Percentiles rank a stretch among this genome's conserved stretches.
phyloP scores from a whole-genome alignment of 768 basidiomycete species.

The Chlorophyllum brunneum region DNA sequence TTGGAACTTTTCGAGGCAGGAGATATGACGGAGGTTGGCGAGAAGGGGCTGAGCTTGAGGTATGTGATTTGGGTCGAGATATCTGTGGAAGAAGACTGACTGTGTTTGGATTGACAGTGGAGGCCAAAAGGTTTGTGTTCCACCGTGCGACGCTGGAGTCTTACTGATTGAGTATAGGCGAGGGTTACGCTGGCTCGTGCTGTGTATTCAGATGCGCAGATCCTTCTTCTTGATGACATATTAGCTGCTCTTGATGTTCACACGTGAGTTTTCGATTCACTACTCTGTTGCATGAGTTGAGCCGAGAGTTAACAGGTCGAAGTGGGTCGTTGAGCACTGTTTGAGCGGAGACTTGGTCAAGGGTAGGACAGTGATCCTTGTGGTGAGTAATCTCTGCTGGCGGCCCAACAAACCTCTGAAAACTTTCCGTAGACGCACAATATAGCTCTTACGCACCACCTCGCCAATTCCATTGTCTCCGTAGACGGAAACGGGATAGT shows the following conservation, averaged over 20 bases:
- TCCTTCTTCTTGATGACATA: slow-evolving; percentile 72
- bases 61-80: not conserved
- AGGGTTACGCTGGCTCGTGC: slow-evolving; percentile 44
- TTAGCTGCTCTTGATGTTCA: slow-evolving; percentile 55
- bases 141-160: too few relatives aligned
- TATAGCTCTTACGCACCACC: slow-evolving; percentile 47
- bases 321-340: slow-evolving; percentile 77
- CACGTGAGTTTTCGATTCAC: slow-evolving; percentile 17
- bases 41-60: slow-evolving; percentile 59
- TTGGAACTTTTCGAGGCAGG: slow-evolving; percentile 66
- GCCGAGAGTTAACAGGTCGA: slow-evolving; percentile 56
- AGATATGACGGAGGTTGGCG: slow-evolving; percentile 67
- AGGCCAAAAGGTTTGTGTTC: slow-evolving; percentile 34
- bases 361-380: slow-evolving; percentile 82
- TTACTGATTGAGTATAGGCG: slow-evolving; percentile 26
- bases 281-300: not conserved
- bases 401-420: not conserved
- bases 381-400: slow-evolving; percentile 42
- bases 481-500: slow-evolving; percentile 48
- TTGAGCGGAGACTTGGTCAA: slow-evolving; percentile 73
- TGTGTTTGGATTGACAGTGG: slow-evolving; percentile 25
- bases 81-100: not conserved
- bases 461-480: slow-evolving; percentile 56
- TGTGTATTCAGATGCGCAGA: slow-evolving; percentile 47
- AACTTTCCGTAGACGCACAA: slow-evolving; percentile 40